Percentiles rank a stretch among this genome's conserved stretches.
Evolutionary conservation across 768 basidiomycete species (phyloP).

Genomic region (Hericium rajendrae): DNA sequence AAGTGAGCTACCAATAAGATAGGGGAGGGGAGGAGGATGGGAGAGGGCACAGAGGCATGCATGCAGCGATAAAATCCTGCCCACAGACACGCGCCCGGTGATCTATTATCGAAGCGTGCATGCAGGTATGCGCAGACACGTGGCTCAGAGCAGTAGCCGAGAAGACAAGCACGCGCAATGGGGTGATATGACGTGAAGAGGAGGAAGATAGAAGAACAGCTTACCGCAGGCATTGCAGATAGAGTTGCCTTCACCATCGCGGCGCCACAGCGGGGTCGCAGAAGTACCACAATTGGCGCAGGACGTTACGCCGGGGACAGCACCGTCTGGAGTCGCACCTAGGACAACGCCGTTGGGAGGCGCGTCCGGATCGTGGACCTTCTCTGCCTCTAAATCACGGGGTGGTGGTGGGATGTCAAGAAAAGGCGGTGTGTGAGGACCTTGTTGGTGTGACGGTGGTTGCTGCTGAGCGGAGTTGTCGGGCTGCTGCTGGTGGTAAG

Average conservation of each 20-base stretch:
- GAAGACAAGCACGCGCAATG: slow-evolving; percentile 22
- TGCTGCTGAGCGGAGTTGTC: background rate
- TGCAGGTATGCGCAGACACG: slow-evolving; percentile 24
- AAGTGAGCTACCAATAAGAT: slow-evolving; percentile 12
- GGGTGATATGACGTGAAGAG: slow-evolving; percentile 13
- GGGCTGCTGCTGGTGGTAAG: background rate
- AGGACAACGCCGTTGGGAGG: background rate
- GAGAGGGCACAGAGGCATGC: slow-evolving; percentile 1
- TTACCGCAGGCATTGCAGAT: slow-evolving; percentile 89
- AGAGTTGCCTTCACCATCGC: slow-evolving; percentile 71
- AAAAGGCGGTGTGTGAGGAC: background rate
- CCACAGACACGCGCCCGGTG: slow-evolving; percentile 15
- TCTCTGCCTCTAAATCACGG: background rate
- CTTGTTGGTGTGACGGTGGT: background rate
- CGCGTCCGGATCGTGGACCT: background rate
- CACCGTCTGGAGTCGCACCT: slow-evolving; percentile 1
- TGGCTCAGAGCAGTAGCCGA: slow-evolving; percentile 20
- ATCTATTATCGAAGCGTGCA: background rate
- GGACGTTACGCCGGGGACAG: slow-evolving; percentile 5
- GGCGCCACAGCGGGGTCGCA: slow-evolving; percentile 77
- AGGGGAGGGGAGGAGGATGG: slow-evolving; percentile 6
- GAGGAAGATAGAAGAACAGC: slow-evolving; percentile 25
- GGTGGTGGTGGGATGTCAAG: background rate
- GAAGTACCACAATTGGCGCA: slow-evolving; percentile 74
- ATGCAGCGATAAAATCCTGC: slow-evolving; percentile 6